These are phyloP conservation scores for Trichoderma sp. DNA, from an alignment of 2,329 filamentous ascomycete species.

Conservation along the genomic window DNA sequence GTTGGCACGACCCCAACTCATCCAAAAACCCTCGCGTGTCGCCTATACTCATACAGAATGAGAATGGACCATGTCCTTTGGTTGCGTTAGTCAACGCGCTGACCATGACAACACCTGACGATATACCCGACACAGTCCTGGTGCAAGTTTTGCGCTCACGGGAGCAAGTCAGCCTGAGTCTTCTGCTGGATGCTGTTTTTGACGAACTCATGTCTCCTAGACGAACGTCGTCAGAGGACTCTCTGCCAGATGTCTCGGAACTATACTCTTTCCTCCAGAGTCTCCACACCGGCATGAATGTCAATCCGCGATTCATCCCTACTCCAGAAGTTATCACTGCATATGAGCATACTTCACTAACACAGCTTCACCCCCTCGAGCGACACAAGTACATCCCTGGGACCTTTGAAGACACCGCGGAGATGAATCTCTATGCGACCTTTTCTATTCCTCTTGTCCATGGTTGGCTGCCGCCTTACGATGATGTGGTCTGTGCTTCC, in stretches of 20 bases:
- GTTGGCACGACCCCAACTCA: constrained; percentile 72
- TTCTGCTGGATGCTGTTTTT: constrained; percentile 86
- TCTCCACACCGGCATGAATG: constrained; percentile 95
- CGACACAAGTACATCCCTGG: constrained; percentile 61
- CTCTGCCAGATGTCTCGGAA: constrained; percentile 83
- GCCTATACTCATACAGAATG: constrained; percentile 88
- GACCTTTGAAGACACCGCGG: constrained; percentile 81
- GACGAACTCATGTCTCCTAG: constrained; percentile 87
- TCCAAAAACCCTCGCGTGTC: constrained; percentile 70
- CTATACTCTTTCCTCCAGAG: constrained; percentile 86
- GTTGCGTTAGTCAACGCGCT: constrained; percentile 93
- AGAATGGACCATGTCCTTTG: constrained; percentile 91
- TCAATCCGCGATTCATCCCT: constrained; percentile 86
- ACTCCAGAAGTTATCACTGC: constrained; percentile 51
- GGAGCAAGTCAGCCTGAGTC: constrained; percentile 84
- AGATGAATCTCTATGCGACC: constrained; percentile 89
- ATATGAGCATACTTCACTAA: constrained; percentile 57
- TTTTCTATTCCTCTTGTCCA: constrained; percentile 90
- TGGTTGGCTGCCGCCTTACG: constrained; percentile 80
- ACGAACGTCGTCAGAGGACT: constrained; percentile 62
- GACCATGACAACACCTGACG: constrained; percentile 75
- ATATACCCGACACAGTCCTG: constrained; percentile 66
- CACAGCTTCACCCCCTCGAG: constrained; percentile 55
- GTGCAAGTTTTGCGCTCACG: constrained; percentile 76
- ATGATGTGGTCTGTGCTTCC: constrained; percentile 69